These are phyloP conservation scores for Curvularia sp. DNA, from an alignment of 2,329 filamentous ascomycete species.

Conservation along the genomic window DNA sequence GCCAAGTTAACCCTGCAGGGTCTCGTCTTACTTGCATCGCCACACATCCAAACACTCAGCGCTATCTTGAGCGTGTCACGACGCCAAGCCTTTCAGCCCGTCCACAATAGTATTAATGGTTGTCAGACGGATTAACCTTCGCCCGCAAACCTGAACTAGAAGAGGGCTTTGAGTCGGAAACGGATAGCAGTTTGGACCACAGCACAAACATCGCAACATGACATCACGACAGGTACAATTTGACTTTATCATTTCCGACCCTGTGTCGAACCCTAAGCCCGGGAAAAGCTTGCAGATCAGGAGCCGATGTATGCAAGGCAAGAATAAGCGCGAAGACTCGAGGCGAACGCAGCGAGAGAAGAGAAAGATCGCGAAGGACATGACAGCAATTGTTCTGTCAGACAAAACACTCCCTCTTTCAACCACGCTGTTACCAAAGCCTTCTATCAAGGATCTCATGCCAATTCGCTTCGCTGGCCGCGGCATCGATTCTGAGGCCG, in stretches of 20 bases:
- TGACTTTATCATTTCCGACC: not conserved
- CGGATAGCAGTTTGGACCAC: slow-evolving; percentile 2
- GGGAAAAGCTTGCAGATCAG: slow-evolving; percentile 1
- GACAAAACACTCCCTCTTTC: not conserved
- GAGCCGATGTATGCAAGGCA: slow-evolving; percentile 2
- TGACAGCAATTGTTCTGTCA: not conserved
- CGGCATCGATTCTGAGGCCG: not conserved
- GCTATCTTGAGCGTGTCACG: not conserved
- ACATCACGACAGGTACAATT: not conserved
- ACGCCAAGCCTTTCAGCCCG: not conserved
- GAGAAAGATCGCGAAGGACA: not conserved
- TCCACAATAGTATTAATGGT: not conserved
- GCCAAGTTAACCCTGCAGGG: not conserved
- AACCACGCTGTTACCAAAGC: not conserved
- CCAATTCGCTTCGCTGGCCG: not conserved
- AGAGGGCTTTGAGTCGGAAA: not conserved
- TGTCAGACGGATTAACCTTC: too few relatives aligned
- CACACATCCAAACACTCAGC: not conserved
- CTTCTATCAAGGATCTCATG: not conserved
- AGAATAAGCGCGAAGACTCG: not conserved
- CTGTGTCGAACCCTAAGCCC: not conserved
- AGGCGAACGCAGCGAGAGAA: slow-evolving; percentile 1
- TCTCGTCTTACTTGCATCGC: not conserved
- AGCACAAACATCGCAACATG: not conserved
- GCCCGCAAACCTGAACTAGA: not conserved